A percentile compares a stretch with the other conserved stretches of the same genome.
Evolutionary conservation across 2,329 filamentous ascomycete genomes (phyloP).

Genomic region (Microdochium nivale): DNA sequence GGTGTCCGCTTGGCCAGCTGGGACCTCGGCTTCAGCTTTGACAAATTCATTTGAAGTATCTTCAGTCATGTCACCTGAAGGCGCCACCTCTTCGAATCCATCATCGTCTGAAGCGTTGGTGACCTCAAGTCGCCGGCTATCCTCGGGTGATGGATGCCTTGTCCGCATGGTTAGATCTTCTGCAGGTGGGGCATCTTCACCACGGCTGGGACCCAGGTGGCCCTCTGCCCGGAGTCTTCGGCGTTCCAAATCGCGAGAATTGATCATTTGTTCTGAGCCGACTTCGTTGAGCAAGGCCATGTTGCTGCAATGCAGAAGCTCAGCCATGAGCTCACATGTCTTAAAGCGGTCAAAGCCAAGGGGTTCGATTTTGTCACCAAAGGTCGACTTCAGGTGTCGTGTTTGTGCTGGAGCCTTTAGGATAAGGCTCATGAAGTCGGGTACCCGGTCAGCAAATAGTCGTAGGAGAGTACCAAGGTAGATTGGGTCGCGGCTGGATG

Average conservation of each 20-base stretch:
- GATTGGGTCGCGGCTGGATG: slow-evolving; percentile 84
- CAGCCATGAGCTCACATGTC: slow-evolving; percentile 97
- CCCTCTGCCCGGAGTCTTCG: slow-evolving; percentile 72
- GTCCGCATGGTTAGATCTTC: slow-evolving; percentile 57
- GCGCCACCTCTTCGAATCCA: slow-evolving; percentile 83
- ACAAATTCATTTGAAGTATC: slow-evolving; percentile 63
- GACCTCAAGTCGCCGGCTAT: slow-evolving; percentile 64
- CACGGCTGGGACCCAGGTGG: slow-evolving; percentile 47
- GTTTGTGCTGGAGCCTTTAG: slow-evolving; percentile 68
- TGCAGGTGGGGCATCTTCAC: slow-evolving; percentile 33
- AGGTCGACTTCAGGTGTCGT: slow-evolving; percentile 74
- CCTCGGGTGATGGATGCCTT: slow-evolving; percentile 39
- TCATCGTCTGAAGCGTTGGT: slow-evolving; percentile 82
- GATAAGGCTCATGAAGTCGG: slow-evolving; percentile 88
- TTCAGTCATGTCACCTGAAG: slow-evolving; percentile 61
- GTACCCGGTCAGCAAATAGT: slow-evolving; percentile 82
- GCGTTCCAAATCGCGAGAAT: slow-evolving; percentile 69
- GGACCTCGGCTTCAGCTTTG: slow-evolving; percentile 48
- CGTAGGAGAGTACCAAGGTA: slow-evolving; percentile 87
- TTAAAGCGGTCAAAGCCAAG: slow-evolving; percentile 97
- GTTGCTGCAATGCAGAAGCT: slow-evolving; percentile 94
- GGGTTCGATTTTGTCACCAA: slow-evolving; percentile 84
- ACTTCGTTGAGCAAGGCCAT: slow-evolving; percentile 93
- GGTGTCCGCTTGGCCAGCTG: slow-evolving; percentile 24
- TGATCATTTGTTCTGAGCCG: slow-evolving; percentile 82